These are phyloP conservation scores for Alternaria sp. DNA, from an alignment of 2,329 filamentous ascomycete genomes.

Conservation along the genomic window DNA sequence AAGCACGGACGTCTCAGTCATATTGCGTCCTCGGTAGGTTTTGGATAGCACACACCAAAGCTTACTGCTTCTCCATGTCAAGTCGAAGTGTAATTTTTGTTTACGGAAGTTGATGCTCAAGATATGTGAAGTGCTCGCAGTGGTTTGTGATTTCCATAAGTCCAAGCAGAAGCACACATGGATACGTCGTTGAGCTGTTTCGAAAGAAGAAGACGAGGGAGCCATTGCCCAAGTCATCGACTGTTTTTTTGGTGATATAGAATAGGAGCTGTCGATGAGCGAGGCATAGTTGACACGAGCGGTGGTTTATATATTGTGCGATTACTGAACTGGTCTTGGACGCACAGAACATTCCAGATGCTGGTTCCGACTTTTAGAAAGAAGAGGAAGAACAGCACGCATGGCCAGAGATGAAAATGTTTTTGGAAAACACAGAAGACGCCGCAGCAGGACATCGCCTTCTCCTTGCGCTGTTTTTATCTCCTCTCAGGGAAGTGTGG, in stretches of 20 bases:
- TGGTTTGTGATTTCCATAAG: too few species aligned
- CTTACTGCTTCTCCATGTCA: not conserved
- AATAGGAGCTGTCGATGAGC: too few species aligned
- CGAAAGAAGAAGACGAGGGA: not conserved
- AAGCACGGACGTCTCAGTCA: not conserved
- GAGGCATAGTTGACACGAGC: rapidly evolving
- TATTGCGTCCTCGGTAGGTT: rapidly evolving
- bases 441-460: not conserved
- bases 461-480: too few species aligned
- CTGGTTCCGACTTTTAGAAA: too few species aligned
- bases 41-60: rapidly evolving
- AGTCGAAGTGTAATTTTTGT: too few species aligned
- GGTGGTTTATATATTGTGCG: rapidly evolving
- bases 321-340: not conserved
- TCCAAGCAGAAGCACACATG: too few species aligned
- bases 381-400: not conserved
- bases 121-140: too few species aligned
- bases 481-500: not conserved
- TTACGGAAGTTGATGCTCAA: rapidly evolving
- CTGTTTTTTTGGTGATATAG: too few species aligned
- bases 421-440: not conserved
- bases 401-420: too few species aligned
- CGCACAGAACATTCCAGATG: too few species aligned
- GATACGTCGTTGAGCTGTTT: too few species aligned
- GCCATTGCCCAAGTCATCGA: too few species aligned